phyloP scores from a whole-genome alignment of 768 basidiomycete genomes.

The Mycena latifolia region DNA sequence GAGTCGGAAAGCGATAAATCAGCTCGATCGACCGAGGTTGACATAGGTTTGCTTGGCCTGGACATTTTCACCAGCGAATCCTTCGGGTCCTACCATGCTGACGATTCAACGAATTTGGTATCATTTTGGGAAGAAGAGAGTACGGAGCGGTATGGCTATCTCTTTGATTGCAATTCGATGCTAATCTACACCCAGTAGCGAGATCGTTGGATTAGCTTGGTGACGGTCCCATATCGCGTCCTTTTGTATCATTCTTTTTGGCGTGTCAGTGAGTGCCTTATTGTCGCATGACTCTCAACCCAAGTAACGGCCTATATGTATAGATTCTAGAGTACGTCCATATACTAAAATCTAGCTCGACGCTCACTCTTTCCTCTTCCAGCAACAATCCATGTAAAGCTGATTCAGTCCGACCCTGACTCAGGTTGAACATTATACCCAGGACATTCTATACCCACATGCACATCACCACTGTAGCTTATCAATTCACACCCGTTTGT shows the following conservation, averaged over 20 bases:
- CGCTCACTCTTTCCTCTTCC: neutral
- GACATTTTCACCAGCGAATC: slow-evolving; percentile 38
- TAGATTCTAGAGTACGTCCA: too few relatives aligned
- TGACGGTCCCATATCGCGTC: neutral
- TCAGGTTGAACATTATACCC: slow-evolving; percentile 23
- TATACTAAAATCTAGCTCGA: neutral
- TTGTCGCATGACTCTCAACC: neutral
- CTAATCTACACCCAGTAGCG: slow-evolving; percentile 2
- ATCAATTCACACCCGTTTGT: slow-evolving; percentile 18
- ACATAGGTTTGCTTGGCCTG: slow-evolving; percentile 39
- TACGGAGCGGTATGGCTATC: slow-evolving; percentile 21
- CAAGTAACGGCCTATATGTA: neutral
- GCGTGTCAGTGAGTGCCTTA: slow-evolving; percentile 2
- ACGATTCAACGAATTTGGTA: slow-evolving; percentile 23
- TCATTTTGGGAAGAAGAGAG: slow-evolving; percentile 39
- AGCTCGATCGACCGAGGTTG: slow-evolving; percentile 37
- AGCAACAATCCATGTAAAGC: neutral
- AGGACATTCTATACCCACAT: slow-evolving; percentile 30
- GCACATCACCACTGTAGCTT: slow-evolving; percentile 1
- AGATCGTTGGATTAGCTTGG: slow-evolving; percentile 28
- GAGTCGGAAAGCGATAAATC: slow-evolving; percentile 24
- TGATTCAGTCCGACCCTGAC: slow-evolving; percentile 1
- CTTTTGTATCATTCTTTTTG: neutral
- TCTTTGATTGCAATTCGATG: neutral
- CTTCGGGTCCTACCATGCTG: neutral